phyloP scores from a whole-genome alignment of 148 eudicot genomes.

The Spergularia bocconei region DNA sequence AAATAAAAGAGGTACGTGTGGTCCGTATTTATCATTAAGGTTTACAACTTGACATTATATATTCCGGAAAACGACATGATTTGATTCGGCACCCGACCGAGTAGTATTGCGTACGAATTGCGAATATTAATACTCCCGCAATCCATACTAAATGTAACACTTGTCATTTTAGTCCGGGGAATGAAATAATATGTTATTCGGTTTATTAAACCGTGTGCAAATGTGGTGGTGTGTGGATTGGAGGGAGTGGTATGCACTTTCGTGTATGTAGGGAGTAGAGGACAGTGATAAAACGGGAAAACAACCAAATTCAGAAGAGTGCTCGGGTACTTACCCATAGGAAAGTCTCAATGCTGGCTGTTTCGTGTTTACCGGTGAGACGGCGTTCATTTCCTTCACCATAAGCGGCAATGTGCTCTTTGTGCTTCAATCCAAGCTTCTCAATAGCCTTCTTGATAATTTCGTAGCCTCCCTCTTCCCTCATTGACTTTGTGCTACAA shows the following conservation, averaged over 20 bases:
- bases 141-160: too few relatives aligned
- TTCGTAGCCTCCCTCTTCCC: constrained; percentile 51
- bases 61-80: neutral
- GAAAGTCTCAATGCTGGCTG: constrained; percentile 55
- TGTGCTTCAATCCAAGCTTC: constrained; percentile 53
- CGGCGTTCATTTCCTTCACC: constrained; percentile 73
- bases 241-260: too few relatives aligned
- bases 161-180: too few relatives aligned
- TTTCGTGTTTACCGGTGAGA: constrained; percentile 59
- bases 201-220: too few relatives aligned
- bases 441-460: constrained; percentile 53
- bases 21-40: constrained; percentile 10
- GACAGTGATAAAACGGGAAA: neutral
- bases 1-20: constrained; percentile 11
- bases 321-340: constrained; percentile 39
- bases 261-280: too few relatives aligned
- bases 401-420: constrained; percentile 60
- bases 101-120: constrained; percentile 1
- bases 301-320: neutral
- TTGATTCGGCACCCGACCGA: neutral
- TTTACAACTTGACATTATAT: neutral
- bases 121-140: too few relatives aligned
- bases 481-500: constrained; percentile 47
- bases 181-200: too few relatives aligned
- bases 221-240: too few relatives aligned